Percentiles rank a stretch among this genome's conserved stretches.
Evolutionary conservation across 1,284 basidiomycete genomes (phyloP).

Genomic region (Apiotrichum veenhuisii): DNA sequence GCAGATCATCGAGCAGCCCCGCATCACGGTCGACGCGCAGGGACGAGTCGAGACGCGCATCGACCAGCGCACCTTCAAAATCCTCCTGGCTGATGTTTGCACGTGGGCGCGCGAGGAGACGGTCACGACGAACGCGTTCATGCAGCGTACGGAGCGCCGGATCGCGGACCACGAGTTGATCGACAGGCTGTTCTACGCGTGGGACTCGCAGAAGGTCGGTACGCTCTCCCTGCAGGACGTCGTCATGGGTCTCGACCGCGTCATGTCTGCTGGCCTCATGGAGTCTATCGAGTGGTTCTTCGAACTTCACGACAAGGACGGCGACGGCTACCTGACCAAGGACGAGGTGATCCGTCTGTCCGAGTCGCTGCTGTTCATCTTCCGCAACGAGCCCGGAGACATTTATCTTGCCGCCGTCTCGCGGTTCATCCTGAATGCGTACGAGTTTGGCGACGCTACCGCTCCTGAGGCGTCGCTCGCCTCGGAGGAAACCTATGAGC

Average conservation of each 20-base stretch:
- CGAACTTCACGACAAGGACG: constrained; percentile 91
- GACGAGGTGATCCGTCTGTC: constrained; percentile 89
- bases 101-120: constrained; percentile 97
- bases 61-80: constrained; percentile 75
- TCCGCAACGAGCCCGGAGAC: constrained; percentile 95
- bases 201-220: constrained; percentile 76
- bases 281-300: constrained; percentile 99
- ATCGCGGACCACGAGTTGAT: constrained; percentile 54
- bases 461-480: constrained; percentile 56
- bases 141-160: constrained; percentile 58
- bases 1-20: constrained; percentile 37
- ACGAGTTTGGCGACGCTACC: constrained; percentile 88
- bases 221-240: constrained; percentile 87
- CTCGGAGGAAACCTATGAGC: constrained; percentile 28
- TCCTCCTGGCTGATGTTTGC: constrained; percentile 86
- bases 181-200: constrained; percentile 75
- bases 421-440: constrained; percentile 93
- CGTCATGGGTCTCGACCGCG: constrained; percentile 79
- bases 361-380: constrained; percentile 93
- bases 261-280: constrained; percentile 96
- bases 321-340: constrained; percentile 89
- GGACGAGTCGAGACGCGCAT: constrained; percentile 88
- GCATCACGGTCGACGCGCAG: constrained; percentile 45
- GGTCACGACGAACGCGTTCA: constrained; percentile 85
- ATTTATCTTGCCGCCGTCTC: constrained; percentile 93